Evolutionary conservation across 352 stramenopile species (phyloP).

Genomic region (Phytophthora hybrid): DNA sequence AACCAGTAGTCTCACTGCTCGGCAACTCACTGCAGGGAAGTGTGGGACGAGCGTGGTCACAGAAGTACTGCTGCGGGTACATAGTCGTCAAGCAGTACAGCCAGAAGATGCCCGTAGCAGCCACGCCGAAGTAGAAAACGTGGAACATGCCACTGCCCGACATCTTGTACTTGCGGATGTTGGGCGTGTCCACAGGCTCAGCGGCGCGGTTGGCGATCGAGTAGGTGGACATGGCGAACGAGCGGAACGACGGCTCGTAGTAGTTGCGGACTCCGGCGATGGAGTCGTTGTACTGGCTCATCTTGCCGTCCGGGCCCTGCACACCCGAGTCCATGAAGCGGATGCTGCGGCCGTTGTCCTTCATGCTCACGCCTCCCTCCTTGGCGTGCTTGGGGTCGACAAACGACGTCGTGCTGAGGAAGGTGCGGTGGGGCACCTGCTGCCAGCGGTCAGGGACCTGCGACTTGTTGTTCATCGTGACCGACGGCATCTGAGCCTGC

Average conservation of each 20-base stretch:
- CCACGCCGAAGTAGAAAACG: constrained; percentile 86
- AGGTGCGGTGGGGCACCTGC: constrained; percentile 85
- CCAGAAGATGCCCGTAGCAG: constrained; percentile 75
- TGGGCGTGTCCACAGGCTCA: constrained; percentile 88
- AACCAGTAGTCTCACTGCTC: constrained; percentile 51
- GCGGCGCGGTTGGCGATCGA: constrained; percentile 90
- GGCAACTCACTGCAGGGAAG: constrained; percentile 73
- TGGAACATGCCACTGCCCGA: constrained; percentile 86
- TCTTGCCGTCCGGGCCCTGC: constrained; percentile 85
- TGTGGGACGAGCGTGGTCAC: constrained; percentile 72
- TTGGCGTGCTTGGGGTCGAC: constrained; percentile 88
- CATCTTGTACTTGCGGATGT: constrained; percentile 94
- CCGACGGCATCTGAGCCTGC: constrained; percentile 86
- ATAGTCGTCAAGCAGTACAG: constrained; percentile 82
- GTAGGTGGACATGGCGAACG: constrained; percentile 91
- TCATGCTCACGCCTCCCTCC: constrained; percentile 73
- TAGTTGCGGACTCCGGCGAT: constrained; percentile 81
- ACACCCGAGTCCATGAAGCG: constrained; percentile 90
- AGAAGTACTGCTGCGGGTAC: constrained; percentile 87
- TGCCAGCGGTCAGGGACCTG: constrained; percentile 88
- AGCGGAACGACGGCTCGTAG: constrained; percentile 91
- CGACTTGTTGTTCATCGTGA: constrained; percentile 81
- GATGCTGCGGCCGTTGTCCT: constrained; percentile 83
- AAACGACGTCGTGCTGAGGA: constrained; percentile 87
- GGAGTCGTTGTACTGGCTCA: constrained; percentile 86